Evolutionary conservation across 2,329 filamentous ascomycete genomes (phyloP).

Genomic region (Grosmannia serpens): DNA sequence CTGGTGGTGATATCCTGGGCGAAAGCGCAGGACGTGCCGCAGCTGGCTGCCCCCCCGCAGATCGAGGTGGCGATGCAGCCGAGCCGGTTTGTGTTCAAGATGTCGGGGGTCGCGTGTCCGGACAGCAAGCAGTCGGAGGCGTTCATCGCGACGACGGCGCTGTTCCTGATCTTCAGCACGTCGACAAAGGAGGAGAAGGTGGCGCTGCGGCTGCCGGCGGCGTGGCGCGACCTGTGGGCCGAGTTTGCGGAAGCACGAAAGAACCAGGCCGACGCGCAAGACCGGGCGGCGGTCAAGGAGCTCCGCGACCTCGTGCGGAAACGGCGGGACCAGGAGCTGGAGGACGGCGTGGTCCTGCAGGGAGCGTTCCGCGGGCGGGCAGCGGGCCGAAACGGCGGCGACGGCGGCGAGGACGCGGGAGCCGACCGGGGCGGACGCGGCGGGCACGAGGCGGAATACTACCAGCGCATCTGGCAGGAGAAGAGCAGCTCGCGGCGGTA

Average conservation of each 20-base stretch:
- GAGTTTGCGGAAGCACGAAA: conserved; percentile 66
- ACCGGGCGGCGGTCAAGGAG: conserved; percentile 56
- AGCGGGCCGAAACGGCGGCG: conserved; percentile 31
- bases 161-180: conserved; percentile 73
- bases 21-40: conserved; percentile 49
- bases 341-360: conserved; percentile 64
- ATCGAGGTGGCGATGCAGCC: conserved; percentile 35
- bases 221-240: conserved; percentile 77
- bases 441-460: conserved; percentile 30
- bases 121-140: conserved; percentile 74
- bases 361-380: conserved; percentile 60
- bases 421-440: conserved; percentile 30
- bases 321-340: conserved; percentile 56
- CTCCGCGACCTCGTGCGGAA: conserved; percentile 60
- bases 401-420: conserved; percentile 35
- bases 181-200: conserved; percentile 78
- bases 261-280: conserved; percentile 54
- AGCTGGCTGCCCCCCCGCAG: conserved; percentile 25
- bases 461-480: conserved; percentile 47
- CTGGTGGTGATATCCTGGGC: conserved; percentile 67
- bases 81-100: conserved; percentile 54
- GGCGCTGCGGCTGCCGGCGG: conserved; percentile 61
- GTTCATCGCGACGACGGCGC: conserved; percentile 67
- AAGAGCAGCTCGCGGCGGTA: conserved; percentile 51
- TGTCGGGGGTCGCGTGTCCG: conserved; percentile 62